These are phyloP conservation scores for Globisporangium viniferum DNA, from an alignment of 352 stramenopile genomes.

Conservation along the genomic window DNA sequence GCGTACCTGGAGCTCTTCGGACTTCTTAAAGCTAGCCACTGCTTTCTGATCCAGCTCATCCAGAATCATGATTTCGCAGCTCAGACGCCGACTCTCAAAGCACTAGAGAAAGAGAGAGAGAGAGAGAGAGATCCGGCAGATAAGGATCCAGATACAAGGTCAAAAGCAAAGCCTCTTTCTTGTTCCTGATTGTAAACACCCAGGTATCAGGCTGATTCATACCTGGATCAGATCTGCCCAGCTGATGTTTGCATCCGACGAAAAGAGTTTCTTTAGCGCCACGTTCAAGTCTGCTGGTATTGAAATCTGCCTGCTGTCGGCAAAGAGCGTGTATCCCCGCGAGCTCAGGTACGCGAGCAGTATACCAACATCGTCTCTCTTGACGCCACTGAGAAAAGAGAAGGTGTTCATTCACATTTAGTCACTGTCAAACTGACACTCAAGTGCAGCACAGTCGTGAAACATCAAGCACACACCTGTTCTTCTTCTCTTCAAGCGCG, in stretches of 20 bases:
- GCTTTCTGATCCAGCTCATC: conserved; percentile 28
- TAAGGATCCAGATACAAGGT: background rate
- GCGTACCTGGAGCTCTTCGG: conserved; percentile 29
- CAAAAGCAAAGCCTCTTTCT: background rate
- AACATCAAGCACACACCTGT: conserved; percentile 24
- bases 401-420: background rate
- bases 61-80: conserved; percentile 25
- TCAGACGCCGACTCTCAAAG: conserved; percentile 27
- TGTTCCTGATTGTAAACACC: background rate
- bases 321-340: conserved; percentile 4
- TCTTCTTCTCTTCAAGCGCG: conserved; percentile 36
- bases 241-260: conserved; percentile 1
- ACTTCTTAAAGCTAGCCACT: conserved; percentile 32
- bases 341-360: conserved; percentile 10
- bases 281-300: background rate
- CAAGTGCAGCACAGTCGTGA: background rate
- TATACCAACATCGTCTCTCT: background rate
- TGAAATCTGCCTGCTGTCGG: background rate
- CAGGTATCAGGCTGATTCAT: background rate
- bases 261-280: conserved; percentile 12
- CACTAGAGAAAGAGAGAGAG: conserved; percentile 3
- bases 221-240: conserved; percentile 20
- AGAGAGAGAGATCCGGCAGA: background rate
- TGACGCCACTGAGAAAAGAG: conserved; percentile 9
- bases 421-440: background rate